phyloP scores from a whole-genome alignment of 805 yeast genomes.

The Ogataea trehaloabstinens region DNA sequence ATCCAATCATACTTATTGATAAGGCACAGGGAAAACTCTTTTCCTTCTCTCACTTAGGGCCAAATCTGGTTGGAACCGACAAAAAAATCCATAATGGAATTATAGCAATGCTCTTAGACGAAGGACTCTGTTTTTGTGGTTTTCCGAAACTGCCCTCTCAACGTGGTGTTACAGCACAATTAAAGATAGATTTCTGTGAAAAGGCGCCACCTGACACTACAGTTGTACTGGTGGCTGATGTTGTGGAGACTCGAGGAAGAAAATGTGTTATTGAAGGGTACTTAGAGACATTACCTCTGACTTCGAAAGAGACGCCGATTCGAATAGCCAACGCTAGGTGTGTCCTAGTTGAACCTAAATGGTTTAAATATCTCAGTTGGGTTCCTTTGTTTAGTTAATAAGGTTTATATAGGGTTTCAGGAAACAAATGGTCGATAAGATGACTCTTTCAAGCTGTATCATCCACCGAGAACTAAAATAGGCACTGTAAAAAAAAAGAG shows the following conservation, averaged over 20 bases:
- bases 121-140: constrained; percentile 81
- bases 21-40: constrained; percentile 49
- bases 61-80: constrained; percentile 59
- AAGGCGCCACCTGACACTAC: constrained; percentile 62
- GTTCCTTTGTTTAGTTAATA: constrained; percentile 37
- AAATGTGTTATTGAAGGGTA: constrained; percentile 77
- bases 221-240: constrained; percentile 66
- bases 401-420: too few relatives aligned
- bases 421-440: too few relatives aligned
- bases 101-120: constrained; percentile 76
- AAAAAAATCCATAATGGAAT: constrained; percentile 82
- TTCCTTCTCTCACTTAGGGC: constrained; percentile 72
- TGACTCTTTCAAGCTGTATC: too few relatives aligned
- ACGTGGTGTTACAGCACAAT: constrained; percentile 85
- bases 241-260: constrained; percentile 67
- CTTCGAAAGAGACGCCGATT: constrained; percentile 8
- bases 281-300: constrained; percentile 48
- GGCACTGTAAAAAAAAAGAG: constrained; percentile 23
- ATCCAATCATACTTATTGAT: constrained; percentile 67
- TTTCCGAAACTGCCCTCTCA: constrained; percentile 76
- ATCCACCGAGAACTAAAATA: too few relatives aligned
- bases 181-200: constrained; percentile 60
- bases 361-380: constrained; percentile 75
- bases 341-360: constrained; percentile 78
- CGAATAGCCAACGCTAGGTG: constrained; percentile 59